These are phyloP conservation scores for Stephania cephalantha DNA, from an alignment of 164 flowering plant genomes.

Conservation along the genomic window DNA sequence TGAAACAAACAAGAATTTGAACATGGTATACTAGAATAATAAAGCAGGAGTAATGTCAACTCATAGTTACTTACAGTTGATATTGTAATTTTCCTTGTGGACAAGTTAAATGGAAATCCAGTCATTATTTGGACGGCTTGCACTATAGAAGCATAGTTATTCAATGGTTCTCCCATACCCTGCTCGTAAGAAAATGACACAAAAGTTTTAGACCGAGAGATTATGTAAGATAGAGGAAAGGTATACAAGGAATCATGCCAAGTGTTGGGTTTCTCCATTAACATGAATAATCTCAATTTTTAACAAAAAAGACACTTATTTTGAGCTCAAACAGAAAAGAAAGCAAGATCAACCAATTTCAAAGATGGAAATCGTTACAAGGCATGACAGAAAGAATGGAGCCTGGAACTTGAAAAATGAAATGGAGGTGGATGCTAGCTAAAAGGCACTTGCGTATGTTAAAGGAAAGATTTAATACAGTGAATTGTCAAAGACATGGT, in stretches of 20 bases:
- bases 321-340: background rate
- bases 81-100: slow-evolving; percentile 79
- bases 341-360: background rate
- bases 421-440: background rate
- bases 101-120: slow-evolving; percentile 68
- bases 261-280: slow-evolving; percentile 3
- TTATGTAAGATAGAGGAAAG: background rate
- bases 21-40: background rate
- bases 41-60: background rate
- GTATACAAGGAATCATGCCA: background rate
- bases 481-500: background rate
- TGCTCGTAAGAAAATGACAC: slow-evolving; percentile 25
- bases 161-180: slow-evolving; percentile 99
- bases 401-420: background rate
- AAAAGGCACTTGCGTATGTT: background rate
- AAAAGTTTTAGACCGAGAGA: background rate
- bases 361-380: background rate
- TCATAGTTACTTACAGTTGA: slow-evolving; percentile 63
- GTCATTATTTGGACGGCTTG: slow-evolving; percentile 77
- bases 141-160: slow-evolving; percentile 72
- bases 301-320: background rate
- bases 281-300: background rate
- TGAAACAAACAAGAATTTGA: background rate
- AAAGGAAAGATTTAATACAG: background rate
- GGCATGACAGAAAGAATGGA: background rate